phyloP scores from a whole-genome alignment of 2,329 filamentous ascomycete species.

The Aspergillus ochraceus region DNA sequence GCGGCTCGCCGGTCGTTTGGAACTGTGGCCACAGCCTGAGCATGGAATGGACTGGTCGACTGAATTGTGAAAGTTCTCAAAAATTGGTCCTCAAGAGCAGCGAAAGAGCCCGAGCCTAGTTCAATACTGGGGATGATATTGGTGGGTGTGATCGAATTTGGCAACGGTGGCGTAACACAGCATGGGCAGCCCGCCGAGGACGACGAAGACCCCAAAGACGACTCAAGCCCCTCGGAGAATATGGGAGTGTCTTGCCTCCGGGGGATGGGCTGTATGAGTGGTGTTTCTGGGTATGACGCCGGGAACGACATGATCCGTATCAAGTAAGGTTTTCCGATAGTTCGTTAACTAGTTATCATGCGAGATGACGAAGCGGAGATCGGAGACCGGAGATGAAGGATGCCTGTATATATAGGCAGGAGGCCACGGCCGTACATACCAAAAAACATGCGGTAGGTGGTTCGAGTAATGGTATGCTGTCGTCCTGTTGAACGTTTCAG shows the following conservation, averaged over 20 bases:
- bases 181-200: neutral
- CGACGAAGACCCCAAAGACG: neutral
- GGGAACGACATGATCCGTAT: neutral
- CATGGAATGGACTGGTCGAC: neutral
- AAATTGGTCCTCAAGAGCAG: neutral
- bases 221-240: neutral
- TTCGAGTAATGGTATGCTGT: neutral
- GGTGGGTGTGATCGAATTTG: neutral
- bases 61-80: neutral
- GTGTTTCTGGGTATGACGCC: neutral
- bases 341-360: neutral
- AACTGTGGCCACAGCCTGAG: neutral
- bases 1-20: neutral
- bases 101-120: neutral
- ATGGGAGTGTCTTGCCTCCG: neutral
- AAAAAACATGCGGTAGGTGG: neutral
- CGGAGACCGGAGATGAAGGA: neutral
- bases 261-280: neutral
- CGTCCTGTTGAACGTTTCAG: neutral
- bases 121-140: neutral
- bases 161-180: neutral
- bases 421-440: neutral
- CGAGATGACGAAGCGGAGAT: neutral
- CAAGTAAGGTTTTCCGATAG: neutral
- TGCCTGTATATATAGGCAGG: neutral